These are phyloP conservation scores for Penicillium sp. DNA, from an alignment of 2,329 filamentous ascomycete species.

Conservation along the genomic window DNA sequence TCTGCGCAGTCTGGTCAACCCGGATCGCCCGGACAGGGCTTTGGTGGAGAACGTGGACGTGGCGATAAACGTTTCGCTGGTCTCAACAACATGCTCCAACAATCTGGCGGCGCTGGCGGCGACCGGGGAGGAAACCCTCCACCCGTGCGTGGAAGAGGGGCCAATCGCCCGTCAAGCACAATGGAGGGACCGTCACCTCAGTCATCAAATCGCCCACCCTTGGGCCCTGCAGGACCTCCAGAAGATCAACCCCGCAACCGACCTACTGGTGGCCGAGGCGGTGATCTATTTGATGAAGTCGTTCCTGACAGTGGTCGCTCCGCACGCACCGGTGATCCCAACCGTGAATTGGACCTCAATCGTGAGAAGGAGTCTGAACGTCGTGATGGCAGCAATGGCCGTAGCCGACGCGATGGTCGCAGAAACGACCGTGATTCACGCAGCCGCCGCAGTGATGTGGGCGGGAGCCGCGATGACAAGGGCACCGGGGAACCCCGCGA, in stretches of 20 bases:
- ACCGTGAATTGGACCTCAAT: constrained; percentile 20
- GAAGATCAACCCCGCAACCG: constrained; percentile 31
- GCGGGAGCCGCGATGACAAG: constrained; percentile 22
- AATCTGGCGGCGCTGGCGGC: constrained; percentile 33
- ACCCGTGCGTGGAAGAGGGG: constrained; percentile 41
- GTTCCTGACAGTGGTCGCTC: constrained; percentile 33
- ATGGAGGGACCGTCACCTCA: constrained; percentile 34
- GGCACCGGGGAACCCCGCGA: constrained; percentile 32
- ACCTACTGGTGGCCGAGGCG: constrained; percentile 28
- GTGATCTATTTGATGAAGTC: constrained; percentile 36
- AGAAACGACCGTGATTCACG: constrained; percentile 35
- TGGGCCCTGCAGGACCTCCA: constrained; percentile 28
- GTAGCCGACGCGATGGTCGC: constrained; percentile 37
- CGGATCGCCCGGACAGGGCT: constrained; percentile 28
- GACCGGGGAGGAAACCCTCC: constrained; percentile 36
- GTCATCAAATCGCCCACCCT: constrained; percentile 29
- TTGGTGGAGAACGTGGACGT: constrained; percentile 39
- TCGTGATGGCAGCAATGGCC: constrained; percentile 28
- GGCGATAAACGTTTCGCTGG: constrained; percentile 48
- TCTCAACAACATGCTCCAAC: constrained; percentile 48
- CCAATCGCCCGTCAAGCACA: constrained; percentile 33
- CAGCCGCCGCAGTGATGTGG: constrained; percentile 33
- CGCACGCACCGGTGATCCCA: constrained; percentile 28
- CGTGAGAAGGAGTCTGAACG: constrained; percentile 34
- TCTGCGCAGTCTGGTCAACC: constrained; percentile 43